phyloP scores from a whole-genome alignment of 176 grass and related monocot species.

The Triticum monococcum region DNA sequence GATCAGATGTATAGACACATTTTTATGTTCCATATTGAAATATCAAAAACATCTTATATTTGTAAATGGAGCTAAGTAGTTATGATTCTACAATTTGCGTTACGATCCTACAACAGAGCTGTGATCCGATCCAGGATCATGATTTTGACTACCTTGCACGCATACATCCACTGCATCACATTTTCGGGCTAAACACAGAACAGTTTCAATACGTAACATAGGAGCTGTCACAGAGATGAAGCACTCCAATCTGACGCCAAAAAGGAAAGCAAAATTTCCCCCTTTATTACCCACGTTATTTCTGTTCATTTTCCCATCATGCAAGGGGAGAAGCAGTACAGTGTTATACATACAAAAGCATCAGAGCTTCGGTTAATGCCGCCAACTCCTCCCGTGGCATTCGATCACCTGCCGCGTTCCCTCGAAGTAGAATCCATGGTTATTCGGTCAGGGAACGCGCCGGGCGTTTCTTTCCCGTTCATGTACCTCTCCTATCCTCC shows the following conservation, averaged over 20 bases:
- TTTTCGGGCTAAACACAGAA: too few relatives aligned
- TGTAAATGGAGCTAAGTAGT: too few relatives aligned
- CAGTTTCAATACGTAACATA: too few relatives aligned
- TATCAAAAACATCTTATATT: too few relatives aligned
- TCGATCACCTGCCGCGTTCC: neutral
- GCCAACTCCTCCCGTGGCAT: conserved; percentile 6
- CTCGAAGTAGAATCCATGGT: neutral
- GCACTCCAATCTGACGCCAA: neutral
- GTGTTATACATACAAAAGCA: conserved; percentile 47
- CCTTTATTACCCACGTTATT: conserved; percentile 36
- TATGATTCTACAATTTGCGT: too few relatives aligned
- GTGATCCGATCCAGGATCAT: too few relatives aligned
- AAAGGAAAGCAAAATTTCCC: neutral
- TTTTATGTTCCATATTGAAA: too few relatives aligned
- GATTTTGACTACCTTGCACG: too few relatives aligned
- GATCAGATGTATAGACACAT: too few relatives aligned
- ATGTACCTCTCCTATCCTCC: conserved; percentile 9
- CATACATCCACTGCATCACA: too few relatives aligned
- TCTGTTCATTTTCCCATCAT: conserved; percentile 11
- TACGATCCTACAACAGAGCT: too few relatives aligned
- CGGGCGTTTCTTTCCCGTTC: neutral
- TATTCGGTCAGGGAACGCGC: conserved; percentile 46
- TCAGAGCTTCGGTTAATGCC: conserved; percentile 29
- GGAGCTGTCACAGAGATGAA: neutral
- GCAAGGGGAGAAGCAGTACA: conserved; percentile 35